Percentiles rank a stretch among this genome's conserved stretches.
Evolutionary conservation across 129 eudicot genomes (phyloP).

Genomic region (Tagetes erecta): DNA sequence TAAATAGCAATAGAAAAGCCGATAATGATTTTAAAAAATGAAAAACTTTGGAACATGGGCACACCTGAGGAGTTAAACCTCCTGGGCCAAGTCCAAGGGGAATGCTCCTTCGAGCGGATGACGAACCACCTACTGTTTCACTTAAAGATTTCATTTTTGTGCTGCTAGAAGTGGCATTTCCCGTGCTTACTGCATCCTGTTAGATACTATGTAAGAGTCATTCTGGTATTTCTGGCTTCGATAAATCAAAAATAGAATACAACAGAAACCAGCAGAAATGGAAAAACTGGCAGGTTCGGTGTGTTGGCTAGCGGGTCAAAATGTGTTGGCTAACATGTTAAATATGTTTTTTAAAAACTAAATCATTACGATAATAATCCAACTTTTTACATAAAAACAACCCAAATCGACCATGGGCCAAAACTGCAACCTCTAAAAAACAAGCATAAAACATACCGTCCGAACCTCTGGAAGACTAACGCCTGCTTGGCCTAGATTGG

Average conservation of each 20-base stretch:
- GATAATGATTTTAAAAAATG: neutral
- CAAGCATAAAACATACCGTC: slow-evolving; percentile 40
- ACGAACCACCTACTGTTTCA: slow-evolving; percentile 33
- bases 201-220: slow-evolving; percentile 22
- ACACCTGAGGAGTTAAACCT: slow-evolving; percentile 84
- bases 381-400: neutral
- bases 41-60: slow-evolving; percentile 3
- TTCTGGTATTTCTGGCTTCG: neutral
- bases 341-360: neutral
- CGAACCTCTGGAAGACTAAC: slow-evolving; percentile 26
- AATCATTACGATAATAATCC: neutral
- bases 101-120: slow-evolving; percentile 36
- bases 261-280: slow-evolving; percentile 11
- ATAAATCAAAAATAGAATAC: neutral
- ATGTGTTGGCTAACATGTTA: neutral
- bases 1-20: slow-evolving; percentile 3
- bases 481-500: slow-evolving; percentile 47
- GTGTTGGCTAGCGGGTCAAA: neutral
- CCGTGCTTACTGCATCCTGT: slow-evolving; percentile 34
- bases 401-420: neutral
- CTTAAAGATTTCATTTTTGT: slow-evolving; percentile 26
- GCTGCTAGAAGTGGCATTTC: slow-evolving; percentile 35
- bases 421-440: slow-evolving; percentile 10
- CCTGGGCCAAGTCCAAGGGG: slow-evolving; percentile 89
- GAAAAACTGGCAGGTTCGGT: neutral